Base-by-base conservation (phyloP, 805 yeast genomes). In the Candida dajiaensis region DNA sequence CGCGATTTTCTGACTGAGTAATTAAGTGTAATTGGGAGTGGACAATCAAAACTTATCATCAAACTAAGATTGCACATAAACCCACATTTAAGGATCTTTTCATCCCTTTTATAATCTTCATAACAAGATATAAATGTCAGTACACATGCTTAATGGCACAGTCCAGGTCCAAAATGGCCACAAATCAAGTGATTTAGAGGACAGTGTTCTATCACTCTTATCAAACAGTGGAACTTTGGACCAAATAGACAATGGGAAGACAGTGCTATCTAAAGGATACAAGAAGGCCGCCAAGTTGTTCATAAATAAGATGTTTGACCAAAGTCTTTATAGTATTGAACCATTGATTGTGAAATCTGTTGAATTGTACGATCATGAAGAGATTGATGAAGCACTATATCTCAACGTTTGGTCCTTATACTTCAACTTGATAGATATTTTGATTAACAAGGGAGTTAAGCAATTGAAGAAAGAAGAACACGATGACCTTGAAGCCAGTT, bases 351-450 rank as follows among this genome's bases (percentile, higher is more conserved):
- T 49, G 9, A 41, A 48, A 1, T 45, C 52, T 3, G 28, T 51
- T 13, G 21, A 16, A 0, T 42, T 55, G 13, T 50, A 43, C 11
- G 48, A 52, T 6, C 45, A 44, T 12, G 46, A 43, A 4, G 31
- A 40, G 38, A 50, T 59, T 21, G 53, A 50, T 9, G 43, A 47
- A 6, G 46, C 43, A 12, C 16, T 54, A 3, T 52, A 56, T 12
- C 38, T 50, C 7, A 58, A 50, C 35, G 31, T 54, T 11, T 61
- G 64, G 64, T 44, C 57, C 5, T 42, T 61, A 13, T 59, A 59
- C 40, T 52, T 61, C 47, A 59, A 58, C 38, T 39, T 61, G 23
- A 47, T 61, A 15, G 63, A 61, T 47, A 51, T 61, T 4, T 31
- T 54, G n/a, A 13, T 56, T 13, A 59, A 53, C 41, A 57, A 54